Percentiles rank a stretch among this genome's conserved stretches.
These are phyloP conservation scores for Talaromyces ruber DNA, from an alignment of 495 filamentous ascomycete genomes.

Conservation along the genomic window DNA sequence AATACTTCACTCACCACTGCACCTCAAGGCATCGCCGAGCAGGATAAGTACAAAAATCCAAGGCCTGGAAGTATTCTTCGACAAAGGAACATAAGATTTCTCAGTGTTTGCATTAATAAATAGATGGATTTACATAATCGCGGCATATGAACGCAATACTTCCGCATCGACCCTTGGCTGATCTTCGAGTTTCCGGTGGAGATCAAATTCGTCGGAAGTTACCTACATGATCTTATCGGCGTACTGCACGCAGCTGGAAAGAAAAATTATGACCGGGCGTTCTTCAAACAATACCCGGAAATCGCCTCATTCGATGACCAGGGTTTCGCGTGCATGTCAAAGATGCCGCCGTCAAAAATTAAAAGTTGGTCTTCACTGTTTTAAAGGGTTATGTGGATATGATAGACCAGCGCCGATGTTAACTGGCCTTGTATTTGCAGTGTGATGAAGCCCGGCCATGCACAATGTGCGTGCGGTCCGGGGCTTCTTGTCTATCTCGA, in stretches of 20 bases:
- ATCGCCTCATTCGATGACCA: neutral
- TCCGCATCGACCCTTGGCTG: neutral
- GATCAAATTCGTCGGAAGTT: too few relatives aligned
- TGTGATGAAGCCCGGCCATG: constrained; percentile 2
- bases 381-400: neutral
- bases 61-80: neutral
- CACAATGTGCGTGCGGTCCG: neutral
- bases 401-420: neutral
- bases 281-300: neutral
- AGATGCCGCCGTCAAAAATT: constrained; percentile 1
- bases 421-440: neutral
- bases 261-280: neutral
- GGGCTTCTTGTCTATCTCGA: neutral
- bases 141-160: neutral
- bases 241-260: neutral
- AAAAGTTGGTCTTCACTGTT: neutral
- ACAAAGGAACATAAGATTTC: too few relatives aligned
- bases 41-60: neutral
- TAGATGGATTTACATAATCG: neutral
- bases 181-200: neutral
- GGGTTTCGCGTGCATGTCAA: neutral
- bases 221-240: neutral
- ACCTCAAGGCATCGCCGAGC: too few relatives aligned
- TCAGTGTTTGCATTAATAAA: neutral
- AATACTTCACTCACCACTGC: neutral